These are phyloP conservation scores for Aspergillus texensis DNA, from an alignment of 2,329 filamentous ascomycete genomes.

Conservation along the genomic window DNA sequence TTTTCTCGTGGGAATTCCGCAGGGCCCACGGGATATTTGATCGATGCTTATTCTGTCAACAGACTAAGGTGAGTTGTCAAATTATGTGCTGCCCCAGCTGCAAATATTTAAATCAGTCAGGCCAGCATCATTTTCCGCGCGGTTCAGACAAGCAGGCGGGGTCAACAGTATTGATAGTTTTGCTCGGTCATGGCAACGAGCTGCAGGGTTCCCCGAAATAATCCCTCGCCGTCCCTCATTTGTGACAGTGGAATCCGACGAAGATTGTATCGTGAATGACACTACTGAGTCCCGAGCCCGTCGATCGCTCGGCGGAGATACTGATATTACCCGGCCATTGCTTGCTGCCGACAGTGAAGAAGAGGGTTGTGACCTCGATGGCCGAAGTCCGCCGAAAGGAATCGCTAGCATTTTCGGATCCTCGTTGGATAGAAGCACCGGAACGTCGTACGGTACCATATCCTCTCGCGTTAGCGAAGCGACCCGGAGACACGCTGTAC, in stretches of 20 bases:
- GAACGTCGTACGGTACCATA: constrained; percentile 63
- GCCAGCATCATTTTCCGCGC: constrained; percentile 49
- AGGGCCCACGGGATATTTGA: constrained; percentile 36
- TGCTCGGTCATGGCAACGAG: constrained; percentile 87
- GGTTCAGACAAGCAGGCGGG: constrained; percentile 71
- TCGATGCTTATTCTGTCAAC: constrained; percentile 8
- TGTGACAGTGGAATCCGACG: constrained; percentile 58
- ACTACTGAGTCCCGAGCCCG: constrained; percentile 24
- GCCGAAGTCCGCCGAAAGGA: constrained; percentile 18
- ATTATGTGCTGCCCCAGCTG: not conserved
- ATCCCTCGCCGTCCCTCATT: constrained; percentile 78
- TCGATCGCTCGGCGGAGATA: constrained; percentile 29
- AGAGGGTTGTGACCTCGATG: constrained; percentile 20
- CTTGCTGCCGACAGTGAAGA: constrained; percentile 34
- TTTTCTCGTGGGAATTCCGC: constrained; percentile 18
- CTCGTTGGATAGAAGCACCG: constrained; percentile 72
- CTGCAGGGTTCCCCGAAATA: constrained; percentile 84
- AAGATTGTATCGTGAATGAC: constrained; percentile 42
- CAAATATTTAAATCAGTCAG: constrained; percentile 16
- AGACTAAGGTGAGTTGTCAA: constrained; percentile 19
- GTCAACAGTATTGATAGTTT: constrained; percentile 95
- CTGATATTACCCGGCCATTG: constrained; percentile 32
- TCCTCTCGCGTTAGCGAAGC: constrained; percentile 59
- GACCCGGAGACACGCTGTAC: constrained; percentile 58
- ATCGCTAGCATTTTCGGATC: constrained; percentile 43